phyloP scores from a whole-genome alignment of 495 filamentous ascomycete species.

The Penicillium argentinense region DNA sequence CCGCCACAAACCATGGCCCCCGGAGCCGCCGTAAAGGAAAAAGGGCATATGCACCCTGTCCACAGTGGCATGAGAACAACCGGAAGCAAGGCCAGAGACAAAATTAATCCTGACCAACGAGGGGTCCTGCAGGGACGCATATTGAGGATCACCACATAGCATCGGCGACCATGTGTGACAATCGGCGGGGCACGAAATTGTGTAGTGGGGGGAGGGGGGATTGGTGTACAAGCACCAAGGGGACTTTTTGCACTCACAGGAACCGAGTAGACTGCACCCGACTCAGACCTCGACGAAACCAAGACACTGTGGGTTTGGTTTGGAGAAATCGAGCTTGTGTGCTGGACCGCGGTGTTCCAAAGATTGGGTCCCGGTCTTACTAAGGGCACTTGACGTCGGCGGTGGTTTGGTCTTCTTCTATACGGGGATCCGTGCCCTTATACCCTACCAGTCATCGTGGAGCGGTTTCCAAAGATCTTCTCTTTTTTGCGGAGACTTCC shows the following conservation, averaged over 20 bases:
- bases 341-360: slow-evolving; percentile 15
- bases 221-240: not conserved
- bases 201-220: slow-evolving; percentile 10
- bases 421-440: not conserved
- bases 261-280: slow-evolving; percentile 29
- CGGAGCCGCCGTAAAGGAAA: not conserved
- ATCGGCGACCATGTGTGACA: slow-evolving; percentile 17
- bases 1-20: not conserved
- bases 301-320: slow-evolving; percentile 38
- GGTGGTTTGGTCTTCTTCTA: not conserved
- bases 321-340: slow-evolving; percentile 9
- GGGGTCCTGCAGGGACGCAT: slow-evolving; percentile 8
- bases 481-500: not conserved
- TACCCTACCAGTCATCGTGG: not conserved
- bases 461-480: not conserved
- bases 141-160: slow-evolving; percentile 3
- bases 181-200: slow-evolving; percentile 19
- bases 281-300: slow-evolving; percentile 29
- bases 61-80: slow-evolving; percentile 8
- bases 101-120: not conserved
- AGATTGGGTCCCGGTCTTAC: slow-evolving; percentile 28
- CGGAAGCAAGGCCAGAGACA: not conserved
- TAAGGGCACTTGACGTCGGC: slow-evolving; percentile 25
- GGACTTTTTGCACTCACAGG: slow-evolving; percentile 29
- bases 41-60: slow-evolving; percentile 16